Conservation (phyloP, 768 basidiomycete genomes). For the Pulveroboletus sp. region DNA sequence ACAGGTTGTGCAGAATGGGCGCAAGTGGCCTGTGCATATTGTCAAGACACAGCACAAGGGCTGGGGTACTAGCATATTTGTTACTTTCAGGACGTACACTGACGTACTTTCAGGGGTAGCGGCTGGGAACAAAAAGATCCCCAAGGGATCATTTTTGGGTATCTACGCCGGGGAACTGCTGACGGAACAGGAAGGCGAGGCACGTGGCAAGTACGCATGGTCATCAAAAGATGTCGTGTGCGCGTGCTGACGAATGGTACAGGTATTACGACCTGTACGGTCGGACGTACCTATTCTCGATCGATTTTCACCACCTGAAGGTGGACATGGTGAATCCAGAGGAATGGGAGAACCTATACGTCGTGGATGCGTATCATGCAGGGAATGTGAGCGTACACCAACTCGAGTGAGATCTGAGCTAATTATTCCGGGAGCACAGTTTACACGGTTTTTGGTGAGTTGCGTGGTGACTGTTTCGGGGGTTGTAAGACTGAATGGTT, state of each 20-base stretch:
- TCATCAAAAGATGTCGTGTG: not conserved
- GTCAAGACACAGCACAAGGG: slow-evolving; percentile 75
- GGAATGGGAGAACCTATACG: slow-evolving; percentile 39
- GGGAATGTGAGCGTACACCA: slow-evolving; percentile 61
- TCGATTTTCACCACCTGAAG: slow-evolving; percentile 73
- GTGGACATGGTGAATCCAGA: slow-evolving; percentile 25
- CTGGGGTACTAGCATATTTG: slow-evolving; percentile 59
- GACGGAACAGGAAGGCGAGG: slow-evolving; percentile 62
- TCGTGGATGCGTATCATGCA: slow-evolving; percentile 85
- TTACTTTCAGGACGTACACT: not conserved
- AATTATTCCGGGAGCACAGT: slow-evolving; percentile 43
- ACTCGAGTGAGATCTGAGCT: slow-evolving; percentile 1
- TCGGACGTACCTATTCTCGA: slow-evolving; percentile 77
- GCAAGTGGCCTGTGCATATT: slow-evolving; percentile 61
- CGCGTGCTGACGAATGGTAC: slow-evolving; percentile 5
- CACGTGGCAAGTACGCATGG: slow-evolving; percentile 60
- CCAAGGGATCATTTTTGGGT: slow-evolving; percentile 70
- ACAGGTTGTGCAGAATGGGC: slow-evolving; percentile 82
- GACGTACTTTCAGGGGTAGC: slow-evolving; percentile 57
- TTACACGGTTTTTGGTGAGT: slow-evolving; percentile 85
- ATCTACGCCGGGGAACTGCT: slow-evolving; percentile 85
- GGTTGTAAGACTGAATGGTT: not conserved
- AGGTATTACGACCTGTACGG: slow-evolving; percentile 76
- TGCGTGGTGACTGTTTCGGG: not conserved
- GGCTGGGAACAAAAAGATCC: slow-evolving; percentile 61